A percentile compares a stretch with the other conserved stretches of the same genome.
Evolutionary conservation across 2,329 filamentous ascomycete species (phyloP).

Genomic region (Chaetomiaceae sp.): DNA sequence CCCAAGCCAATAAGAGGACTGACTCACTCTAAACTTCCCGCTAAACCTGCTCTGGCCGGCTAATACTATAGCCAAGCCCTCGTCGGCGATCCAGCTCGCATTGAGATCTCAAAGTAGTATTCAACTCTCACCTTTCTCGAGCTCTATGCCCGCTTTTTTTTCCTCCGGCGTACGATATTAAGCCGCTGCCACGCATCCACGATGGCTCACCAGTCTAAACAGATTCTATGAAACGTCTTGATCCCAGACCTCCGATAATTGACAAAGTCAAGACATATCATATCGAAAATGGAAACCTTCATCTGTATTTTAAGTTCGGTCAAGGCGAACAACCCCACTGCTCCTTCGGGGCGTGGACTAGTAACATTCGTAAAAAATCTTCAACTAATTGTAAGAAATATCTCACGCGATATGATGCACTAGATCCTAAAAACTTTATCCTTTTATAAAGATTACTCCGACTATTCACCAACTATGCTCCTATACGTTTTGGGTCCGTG

Average conservation of each 20-base stretch:
- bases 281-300: not conserved
- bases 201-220: too few relatives aligned
- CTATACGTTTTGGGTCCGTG: not conserved
- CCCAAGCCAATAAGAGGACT: too few relatives aligned
- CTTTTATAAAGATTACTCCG: slow-evolving; percentile 6
- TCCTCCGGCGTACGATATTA: too few relatives aligned
- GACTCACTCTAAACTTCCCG: too few relatives aligned
- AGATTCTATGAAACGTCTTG: slow-evolving; percentile 4
- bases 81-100: too few relatives aligned
- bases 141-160: too few relatives aligned
- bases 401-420: not conserved
- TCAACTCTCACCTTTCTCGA: too few relatives aligned
- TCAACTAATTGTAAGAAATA: not conserved
- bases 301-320: not conserved
- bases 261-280: too few relatives aligned
- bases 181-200: too few relatives aligned
- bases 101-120: too few relatives aligned
- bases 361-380: not conserved
- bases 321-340: not conserved
- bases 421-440: not conserved
- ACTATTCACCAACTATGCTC: not conserved
- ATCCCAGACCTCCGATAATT: not conserved
- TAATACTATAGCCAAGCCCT: too few relatives aligned
- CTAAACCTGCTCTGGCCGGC: too few relatives aligned
- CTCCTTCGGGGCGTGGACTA: not conserved